Evolutionary conservation across 495 filamentous ascomycete genomes (phyloP).

Genomic region (Pseudoneurospora amorphoporcata): DNA sequence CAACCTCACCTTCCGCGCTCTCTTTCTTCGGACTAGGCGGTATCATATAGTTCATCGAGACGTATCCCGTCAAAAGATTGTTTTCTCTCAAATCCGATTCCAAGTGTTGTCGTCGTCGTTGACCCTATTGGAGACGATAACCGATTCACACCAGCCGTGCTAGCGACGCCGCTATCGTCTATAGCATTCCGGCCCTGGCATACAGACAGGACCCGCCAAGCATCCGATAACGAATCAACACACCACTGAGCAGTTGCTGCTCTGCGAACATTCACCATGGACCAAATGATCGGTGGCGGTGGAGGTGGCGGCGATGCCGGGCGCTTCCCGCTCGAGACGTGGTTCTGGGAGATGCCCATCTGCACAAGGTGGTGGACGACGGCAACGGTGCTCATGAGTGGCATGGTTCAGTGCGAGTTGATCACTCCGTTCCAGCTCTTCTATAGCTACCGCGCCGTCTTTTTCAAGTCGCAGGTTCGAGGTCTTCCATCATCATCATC

Average conservation of each 20-base stretch:
- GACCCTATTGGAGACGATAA: not conserved
- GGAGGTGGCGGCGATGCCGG: conserved; percentile 38
- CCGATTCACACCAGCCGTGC: not conserved
- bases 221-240: not conserved
- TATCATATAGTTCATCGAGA: not conserved
- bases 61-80: not conserved
- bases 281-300: conserved; percentile 42
- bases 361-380: conserved; percentile 96
- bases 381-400: conserved; percentile 77
- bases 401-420: conserved; percentile 85
- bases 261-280: conserved; percentile 37
- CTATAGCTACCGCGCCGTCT: conserved; percentile 90
- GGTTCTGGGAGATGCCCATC: conserved; percentile 97
- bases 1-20: not conserved
- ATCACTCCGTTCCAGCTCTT: conserved; percentile 89
- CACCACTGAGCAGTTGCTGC: not conserved
- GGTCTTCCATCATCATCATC: not conserved
- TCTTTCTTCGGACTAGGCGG: not conserved
- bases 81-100: not conserved
- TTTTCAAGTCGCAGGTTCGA: conserved; percentile 72
- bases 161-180: not conserved
- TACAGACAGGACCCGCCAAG: not conserved
- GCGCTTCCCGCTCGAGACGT: conserved; percentile 82
- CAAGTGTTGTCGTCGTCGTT: not conserved
- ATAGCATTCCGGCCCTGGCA: not conserved